These are phyloP conservation scores for Brettanomyces bruxellensis DNA, from an alignment of 805 yeast genomes.

Conservation along the genomic window DNA sequence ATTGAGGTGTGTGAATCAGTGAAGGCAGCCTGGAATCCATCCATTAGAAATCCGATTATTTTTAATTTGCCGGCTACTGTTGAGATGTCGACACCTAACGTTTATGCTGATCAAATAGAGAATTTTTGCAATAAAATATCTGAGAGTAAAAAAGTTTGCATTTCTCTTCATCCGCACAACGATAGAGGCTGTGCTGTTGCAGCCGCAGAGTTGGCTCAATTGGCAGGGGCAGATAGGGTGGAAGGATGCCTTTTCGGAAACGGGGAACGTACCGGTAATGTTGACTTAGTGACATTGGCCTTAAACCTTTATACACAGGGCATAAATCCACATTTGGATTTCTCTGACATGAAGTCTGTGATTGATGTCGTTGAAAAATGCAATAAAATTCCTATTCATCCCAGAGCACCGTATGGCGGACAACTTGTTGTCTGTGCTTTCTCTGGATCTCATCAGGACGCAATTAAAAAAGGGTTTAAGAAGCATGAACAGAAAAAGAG, in stretches of 20 bases:
- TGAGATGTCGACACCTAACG: constrained; percentile 72
- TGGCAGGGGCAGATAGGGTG: constrained; percentile 84
- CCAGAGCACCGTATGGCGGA: constrained; percentile 79
- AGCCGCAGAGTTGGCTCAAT: constrained; percentile 71
- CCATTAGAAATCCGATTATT: constrained; percentile 56
- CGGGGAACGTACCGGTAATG: constrained; percentile 85
- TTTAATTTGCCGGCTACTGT: constrained; percentile 83
- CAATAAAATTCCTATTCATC: constrained; percentile 71
- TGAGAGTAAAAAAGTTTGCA: constrained; percentile 61
- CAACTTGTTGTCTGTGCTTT: constrained; percentile 77
- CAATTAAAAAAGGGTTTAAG: constrained; percentile 74
- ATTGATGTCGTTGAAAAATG: constrained; percentile 71
- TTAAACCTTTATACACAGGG: constrained; percentile 77
- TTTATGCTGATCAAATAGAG: constrained; percentile 80
- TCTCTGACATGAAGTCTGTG: constrained; percentile 54
- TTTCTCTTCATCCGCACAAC: constrained; percentile 76
- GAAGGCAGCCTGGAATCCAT: constrained; percentile 65
- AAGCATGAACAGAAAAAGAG: constrained; percentile 25
- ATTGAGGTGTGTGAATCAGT: constrained; percentile 67
- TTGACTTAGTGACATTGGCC: constrained; percentile 71
- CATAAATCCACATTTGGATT: constrained; percentile 59
- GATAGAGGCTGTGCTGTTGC: constrained; percentile 89
- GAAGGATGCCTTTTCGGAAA: constrained; percentile 83
- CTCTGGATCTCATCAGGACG: constrained; percentile 83
- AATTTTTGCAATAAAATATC: constrained; percentile 52